Conservation (phyloP, 164 flowering plant species). For the Amborella trichopoda region DNA sequence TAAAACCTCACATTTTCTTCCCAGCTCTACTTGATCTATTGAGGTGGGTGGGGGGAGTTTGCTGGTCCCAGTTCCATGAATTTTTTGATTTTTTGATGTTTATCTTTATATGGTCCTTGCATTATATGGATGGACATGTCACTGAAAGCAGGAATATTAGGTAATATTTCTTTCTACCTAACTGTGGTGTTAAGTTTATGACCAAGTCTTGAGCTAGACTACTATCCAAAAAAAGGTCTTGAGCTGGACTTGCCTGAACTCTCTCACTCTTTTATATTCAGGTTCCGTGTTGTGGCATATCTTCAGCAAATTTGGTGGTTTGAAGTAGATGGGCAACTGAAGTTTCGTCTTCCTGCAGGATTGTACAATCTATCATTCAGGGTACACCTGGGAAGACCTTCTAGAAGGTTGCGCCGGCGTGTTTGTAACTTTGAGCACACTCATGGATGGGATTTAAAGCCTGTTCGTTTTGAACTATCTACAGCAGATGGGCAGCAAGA, state of each 20-base stretch:
- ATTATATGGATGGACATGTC: too few relatives aligned
- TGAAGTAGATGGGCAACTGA: slow-evolving; percentile 50
- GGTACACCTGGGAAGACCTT: slow-evolving; percentile 50
- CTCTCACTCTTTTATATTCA: slow-evolving; percentile 8
- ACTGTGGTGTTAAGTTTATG: too few relatives aligned
- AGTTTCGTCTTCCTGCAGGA: slow-evolving; percentile 57
- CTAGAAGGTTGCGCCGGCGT: slow-evolving; percentile 35
- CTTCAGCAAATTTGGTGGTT: slow-evolving; percentile 88
- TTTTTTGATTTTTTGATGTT: too few relatives aligned
- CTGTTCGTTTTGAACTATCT: slow-evolving; percentile 49
- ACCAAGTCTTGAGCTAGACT: too few relatives aligned
- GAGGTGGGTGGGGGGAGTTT: too few relatives aligned
- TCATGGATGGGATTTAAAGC: slow-evolving; percentile 84
- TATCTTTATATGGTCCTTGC: too few relatives aligned
- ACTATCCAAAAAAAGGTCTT: too few relatives aligned
- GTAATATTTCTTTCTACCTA: too few relatives aligned
- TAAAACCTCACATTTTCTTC: too few relatives aligned
- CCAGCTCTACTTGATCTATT: too few relatives aligned
- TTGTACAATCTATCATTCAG: slow-evolving; percentile 44
- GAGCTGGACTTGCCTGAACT: neutral
- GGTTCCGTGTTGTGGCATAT: slow-evolving; percentile 53
- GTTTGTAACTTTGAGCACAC: slow-evolving; percentile 36
- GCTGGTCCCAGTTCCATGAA: too few relatives aligned
- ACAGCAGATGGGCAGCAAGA: slow-evolving; percentile 53
- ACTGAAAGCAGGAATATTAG: too few relatives aligned